These are phyloP conservation scores for Cryptococcus sp. DNA, from an alignment of 1,284 basidiomycete species.

Conservation along the genomic window DNA sequence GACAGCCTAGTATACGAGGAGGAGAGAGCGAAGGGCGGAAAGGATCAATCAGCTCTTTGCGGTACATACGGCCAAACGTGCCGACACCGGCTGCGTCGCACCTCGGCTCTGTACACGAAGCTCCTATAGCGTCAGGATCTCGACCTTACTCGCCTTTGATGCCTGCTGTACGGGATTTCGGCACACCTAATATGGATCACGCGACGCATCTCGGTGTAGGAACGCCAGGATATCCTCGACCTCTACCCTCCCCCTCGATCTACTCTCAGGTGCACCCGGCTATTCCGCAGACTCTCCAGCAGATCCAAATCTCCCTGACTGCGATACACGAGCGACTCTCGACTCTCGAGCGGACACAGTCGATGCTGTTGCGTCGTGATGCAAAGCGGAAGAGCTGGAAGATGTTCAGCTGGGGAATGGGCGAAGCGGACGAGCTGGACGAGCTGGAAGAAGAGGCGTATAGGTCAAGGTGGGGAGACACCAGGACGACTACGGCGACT, in stretches of 20 bases:
- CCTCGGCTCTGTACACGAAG: conserved; percentile 10
- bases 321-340: conserved; percentile 84
- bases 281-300: conserved; percentile 36
- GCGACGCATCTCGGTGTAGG: conserved; percentile 18
- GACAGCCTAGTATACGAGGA: conserved; percentile 14
- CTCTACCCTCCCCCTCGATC: conserved; percentile 40
- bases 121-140: background rate
- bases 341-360: conserved; percentile 55
- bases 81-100: background rate
- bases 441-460: conserved; percentile 28
- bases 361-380: conserved; percentile 29
- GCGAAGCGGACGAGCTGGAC: conserved; percentile 34
- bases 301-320: conserved; percentile 72
- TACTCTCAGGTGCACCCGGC: conserved; percentile 29
- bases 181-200: conserved; percentile 22
- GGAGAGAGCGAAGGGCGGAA: conserved; percentile 15
- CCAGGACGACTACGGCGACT: conserved; percentile 12
- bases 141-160: conserved; percentile 5
- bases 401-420: conserved; percentile 16
- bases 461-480: conserved; percentile 7
- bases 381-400: conserved; percentile 27
- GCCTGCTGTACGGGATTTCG: conserved; percentile 18
- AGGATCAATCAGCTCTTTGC: conserved; percentile 26
- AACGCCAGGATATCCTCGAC: conserved; percentile 37
- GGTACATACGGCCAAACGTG: conserved; percentile 1